A percentile compares a stretch with the other conserved stretches of the same genome.
Conservation (phyloP, 768 basidiomycete genomes). For the Xerocomus spinulosus region DNA sequence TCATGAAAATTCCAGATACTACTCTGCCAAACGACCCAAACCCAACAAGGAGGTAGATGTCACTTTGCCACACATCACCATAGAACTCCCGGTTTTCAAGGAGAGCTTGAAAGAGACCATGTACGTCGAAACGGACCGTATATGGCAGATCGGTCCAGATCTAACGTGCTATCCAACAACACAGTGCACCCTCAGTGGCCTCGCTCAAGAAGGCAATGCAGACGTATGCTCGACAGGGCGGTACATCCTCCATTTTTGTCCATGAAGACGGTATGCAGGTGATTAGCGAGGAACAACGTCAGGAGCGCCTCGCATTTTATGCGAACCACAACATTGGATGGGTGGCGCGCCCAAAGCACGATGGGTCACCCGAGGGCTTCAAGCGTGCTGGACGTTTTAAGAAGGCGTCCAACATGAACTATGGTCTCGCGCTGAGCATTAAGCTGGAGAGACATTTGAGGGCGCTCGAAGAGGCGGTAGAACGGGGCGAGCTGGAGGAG, state of each 20-base stretch:
- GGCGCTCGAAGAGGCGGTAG: conserved; percentile 43
- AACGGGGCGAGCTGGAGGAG: conserved; percentile 38
- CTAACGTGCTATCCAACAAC: not conserved
- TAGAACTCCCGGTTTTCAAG: conserved; percentile 87
- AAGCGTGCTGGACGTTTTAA: conserved; percentile 76
- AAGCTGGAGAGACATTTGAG: conserved; percentile 35
- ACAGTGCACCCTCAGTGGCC: conserved; percentile 66
- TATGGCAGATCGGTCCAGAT: not conserved
- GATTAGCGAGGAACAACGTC: conserved; percentile 43
- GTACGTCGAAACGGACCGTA: conserved; percentile 37
- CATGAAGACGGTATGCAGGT: conserved; percentile 61
- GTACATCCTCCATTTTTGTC: conserved; percentile 51
- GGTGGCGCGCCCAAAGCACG: conserved; percentile 55
- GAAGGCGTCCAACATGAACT: conserved; percentile 93
- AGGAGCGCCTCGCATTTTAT: conserved; percentile 49
- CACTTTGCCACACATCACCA: conserved; percentile 66
- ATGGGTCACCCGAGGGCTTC: conserved; percentile 20
- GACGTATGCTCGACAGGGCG: conserved; percentile 64
- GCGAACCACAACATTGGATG: conserved; percentile 54
- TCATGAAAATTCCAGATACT: conserved; percentile 80
- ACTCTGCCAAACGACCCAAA: conserved; percentile 62
- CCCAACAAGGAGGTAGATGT: conserved; percentile 59
- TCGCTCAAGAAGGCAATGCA: conserved; percentile 63
- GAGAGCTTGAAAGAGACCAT: conserved; percentile 78
- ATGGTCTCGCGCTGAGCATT: conserved; percentile 47